Evolutionary conservation across 2,329 filamentous ascomycete species (phyloP).

Genomic region (Periconia sp.): DNA sequence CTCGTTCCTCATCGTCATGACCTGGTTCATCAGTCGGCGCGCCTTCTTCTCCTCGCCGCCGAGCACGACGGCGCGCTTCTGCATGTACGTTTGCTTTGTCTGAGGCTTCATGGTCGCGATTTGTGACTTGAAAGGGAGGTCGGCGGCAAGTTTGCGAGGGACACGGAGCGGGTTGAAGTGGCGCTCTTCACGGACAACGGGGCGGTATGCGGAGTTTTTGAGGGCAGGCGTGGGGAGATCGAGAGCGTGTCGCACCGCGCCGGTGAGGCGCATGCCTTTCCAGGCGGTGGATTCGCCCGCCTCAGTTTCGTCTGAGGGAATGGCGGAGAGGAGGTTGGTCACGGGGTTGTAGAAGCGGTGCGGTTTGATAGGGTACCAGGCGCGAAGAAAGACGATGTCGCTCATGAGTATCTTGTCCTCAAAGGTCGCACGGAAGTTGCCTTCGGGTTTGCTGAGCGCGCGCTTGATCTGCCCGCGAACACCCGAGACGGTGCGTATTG

Average conservation of each 20-base stretch:
- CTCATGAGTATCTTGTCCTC: slow-evolving; percentile 98
- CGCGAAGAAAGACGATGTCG: slow-evolving; percentile 93
- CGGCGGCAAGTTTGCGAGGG: slow-evolving; percentile 76
- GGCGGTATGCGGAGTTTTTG: slow-evolving; percentile 83
- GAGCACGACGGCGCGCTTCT: slow-evolving; percentile 92
- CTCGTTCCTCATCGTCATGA: slow-evolving; percentile 87
- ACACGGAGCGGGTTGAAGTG: slow-evolving; percentile 67
- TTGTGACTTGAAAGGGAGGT: slow-evolving; percentile 90
- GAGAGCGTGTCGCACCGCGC: slow-evolving; percentile 80
- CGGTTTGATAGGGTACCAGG: slow-evolving; percentile 95
- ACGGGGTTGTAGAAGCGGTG: slow-evolving; percentile 97
- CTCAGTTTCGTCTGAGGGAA: slow-evolving; percentile 30
- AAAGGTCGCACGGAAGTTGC: slow-evolving; percentile 94
- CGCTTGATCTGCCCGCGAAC: slow-evolving; percentile 97
- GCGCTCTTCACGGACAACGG: slow-evolving; percentile 54
- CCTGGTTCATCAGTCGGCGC: slow-evolving; percentile 86
- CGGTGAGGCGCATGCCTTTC: slow-evolving; percentile 92
- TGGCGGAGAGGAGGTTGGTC: slow-evolving; percentile 77
- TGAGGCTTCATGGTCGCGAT: slow-evolving; percentile 80
- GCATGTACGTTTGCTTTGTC: slow-evolving; percentile 81
- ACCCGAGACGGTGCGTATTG: slow-evolving; percentile 94
- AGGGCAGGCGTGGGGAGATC: slow-evolving; percentile 74
- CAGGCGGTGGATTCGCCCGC: slow-evolving; percentile 56
- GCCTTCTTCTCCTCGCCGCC: slow-evolving; percentile 84
- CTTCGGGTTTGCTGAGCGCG: slow-evolving; percentile 88